Evolutionary conservation across 257 asterid genomes (phyloP), one percentile per base, ranked within the genome.

Genomic region (Gentiana macrophylla): DNA sequence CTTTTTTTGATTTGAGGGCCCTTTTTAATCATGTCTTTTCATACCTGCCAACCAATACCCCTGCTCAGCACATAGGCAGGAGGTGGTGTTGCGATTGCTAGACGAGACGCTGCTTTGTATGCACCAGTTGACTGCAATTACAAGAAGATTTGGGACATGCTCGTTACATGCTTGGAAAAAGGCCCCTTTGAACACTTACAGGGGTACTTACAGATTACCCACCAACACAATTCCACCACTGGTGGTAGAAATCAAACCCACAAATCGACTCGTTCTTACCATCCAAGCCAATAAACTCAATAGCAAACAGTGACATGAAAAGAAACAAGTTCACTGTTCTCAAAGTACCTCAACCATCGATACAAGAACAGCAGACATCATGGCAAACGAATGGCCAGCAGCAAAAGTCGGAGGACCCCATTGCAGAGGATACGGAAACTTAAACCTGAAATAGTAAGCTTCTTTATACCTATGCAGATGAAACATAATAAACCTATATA

Each of bases 1-100:
- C 24, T 24, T 24, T 24, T 24, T 24, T 24, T 24, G 24, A 24
- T 24, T 24, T 24, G 24, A 24, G 24, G 24, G 24, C 24, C 24
- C 24, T 24, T 24, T 24, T 24, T 24, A 24, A 0, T 24, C 24
- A 24, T 24, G 24, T 24, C 24, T 24, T 24, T 24, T 24, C 24
- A 24, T 57, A 89, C 97, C 96, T 90, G 98, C 98, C 98, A 92
- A 67, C 98, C 98, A 63, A 92, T 92, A 57, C 98, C 98, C 6
- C 98, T 90, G 63, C 98, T 92, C 57, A 92, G 86, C 60, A 92
- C 98, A 51, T 92, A 88, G 47, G 98, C 97, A 45, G 98, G 98
- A 65, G 98, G 98, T 5, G 98, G 98, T 56, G 98, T 92, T 59
- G 98, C 98, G 38, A 92, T 92, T 50, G 98, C 98, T 62, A 92